Conservation (phyloP, 2,329 filamentous ascomycete species). For the Aspergillus fijiensis region DNA sequence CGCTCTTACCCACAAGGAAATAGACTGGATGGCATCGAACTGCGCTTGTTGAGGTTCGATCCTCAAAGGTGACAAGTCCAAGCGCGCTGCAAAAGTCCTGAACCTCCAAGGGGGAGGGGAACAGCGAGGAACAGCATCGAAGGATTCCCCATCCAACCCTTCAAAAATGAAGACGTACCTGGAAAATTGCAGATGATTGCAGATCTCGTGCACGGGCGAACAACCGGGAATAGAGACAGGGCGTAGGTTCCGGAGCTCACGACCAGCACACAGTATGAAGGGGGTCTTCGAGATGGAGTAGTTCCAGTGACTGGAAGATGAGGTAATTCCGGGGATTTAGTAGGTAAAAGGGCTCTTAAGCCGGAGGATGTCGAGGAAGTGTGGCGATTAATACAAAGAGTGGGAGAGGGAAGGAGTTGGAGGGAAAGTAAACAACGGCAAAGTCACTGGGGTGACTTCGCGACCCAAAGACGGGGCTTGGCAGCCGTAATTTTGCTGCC, state of each 20-base stretch:
- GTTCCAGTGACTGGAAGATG: not conserved
- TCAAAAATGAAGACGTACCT: not conserved
- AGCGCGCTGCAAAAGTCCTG: not conserved
- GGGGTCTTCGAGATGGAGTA: not conserved
- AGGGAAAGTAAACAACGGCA: conserved; percentile 22
- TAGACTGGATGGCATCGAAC: not conserved
- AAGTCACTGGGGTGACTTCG: conserved; percentile 28
- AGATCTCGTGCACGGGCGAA: conserved; percentile 19
- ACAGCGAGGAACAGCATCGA: not conserved
- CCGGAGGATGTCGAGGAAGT: not conserved
- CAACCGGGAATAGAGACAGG: conserved; percentile 8
- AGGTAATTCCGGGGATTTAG: not conserved
- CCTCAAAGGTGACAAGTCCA: not conserved
- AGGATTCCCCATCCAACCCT: too few relatives aligned
- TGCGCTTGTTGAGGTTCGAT: not conserved
- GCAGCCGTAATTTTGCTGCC: conserved; percentile 3
- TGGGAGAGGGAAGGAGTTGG: conserved; percentile 4
- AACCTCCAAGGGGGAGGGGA: not conserved
- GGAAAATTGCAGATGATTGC: conserved; percentile 16
- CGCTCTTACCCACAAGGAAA: too few relatives aligned
- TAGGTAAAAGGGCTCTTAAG: not conserved
- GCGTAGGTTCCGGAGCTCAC: not conserved
- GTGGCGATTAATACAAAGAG: conserved; percentile 2
- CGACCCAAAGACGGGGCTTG: conserved; percentile 18
- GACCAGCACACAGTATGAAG: not conserved